Evolutionary conservation across 306 rosid genomes (phyloP), one percentile per base, ranked within the genome.

Genomic region (Cajanus cajan): DNA sequence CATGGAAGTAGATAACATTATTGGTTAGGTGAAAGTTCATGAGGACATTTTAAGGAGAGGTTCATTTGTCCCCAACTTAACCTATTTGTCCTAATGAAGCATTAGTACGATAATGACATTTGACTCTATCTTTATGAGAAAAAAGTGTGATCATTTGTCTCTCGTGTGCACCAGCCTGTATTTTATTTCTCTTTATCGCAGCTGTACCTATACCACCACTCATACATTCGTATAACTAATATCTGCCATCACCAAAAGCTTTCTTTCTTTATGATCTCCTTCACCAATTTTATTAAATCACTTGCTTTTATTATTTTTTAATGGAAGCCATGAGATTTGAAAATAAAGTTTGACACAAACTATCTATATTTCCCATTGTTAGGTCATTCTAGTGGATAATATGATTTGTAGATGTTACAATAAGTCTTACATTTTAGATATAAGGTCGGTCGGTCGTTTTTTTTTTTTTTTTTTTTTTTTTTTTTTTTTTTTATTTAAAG

Each of bases 11-110:
- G 33, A 73, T 72, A 18, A 43, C 15, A 58, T 69, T 69, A 69
- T 69, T 51, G 24, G 74, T 72, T 72, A 2, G 78, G 78, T 80
- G 45, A 68, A 36, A 47, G 8, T 48, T 59, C 54, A 79, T 70
- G 0, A 48, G 52, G 58, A 58, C 31, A 69, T 44, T 45, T 68
- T 40, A 40, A 66, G 44, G 67, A 28, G 58, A 77, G 40, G 51
- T 31, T 67, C 58, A 58, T 47, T 21, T 58, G 71, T 67, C 40
- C 41, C 59, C 51, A 33, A 7, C 73, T 34, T 22, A 64, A 63
- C 64, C 39, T 24, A 7, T 4, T 69, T 43, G 5, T 6, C 41
- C 37, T 57, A 21, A 19, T 61, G 28, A 61, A 61, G 44, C 44
- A 43, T 61, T 11, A 15, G 9, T 4, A 9, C 41, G 71, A 61